Evolutionary conservation across 345 rosid genomes (phyloP).

Genomic region (Bruguiera sexangula): DNA sequence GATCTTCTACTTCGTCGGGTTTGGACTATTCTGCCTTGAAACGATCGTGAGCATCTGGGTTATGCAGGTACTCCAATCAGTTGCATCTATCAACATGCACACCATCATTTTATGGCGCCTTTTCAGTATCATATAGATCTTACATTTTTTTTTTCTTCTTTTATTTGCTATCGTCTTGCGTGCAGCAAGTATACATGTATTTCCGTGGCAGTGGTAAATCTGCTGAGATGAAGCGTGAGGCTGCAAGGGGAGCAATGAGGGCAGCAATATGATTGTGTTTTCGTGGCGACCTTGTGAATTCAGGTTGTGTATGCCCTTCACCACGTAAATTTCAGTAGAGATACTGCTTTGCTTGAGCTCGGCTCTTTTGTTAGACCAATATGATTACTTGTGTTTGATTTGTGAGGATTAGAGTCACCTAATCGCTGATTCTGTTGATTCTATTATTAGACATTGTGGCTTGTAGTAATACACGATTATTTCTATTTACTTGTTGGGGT

Average conservation of each 20-base stretch:
- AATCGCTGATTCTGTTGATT: no score
- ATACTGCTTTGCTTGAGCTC: background rate
- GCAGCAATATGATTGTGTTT: slow-evolving; percentile 21
- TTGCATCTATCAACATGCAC: background rate
- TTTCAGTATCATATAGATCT: background rate
- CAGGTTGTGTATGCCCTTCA: slow-evolving; percentile 19
- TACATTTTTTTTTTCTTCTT: no score
- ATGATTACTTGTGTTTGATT: background rate
- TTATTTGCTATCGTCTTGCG: background rate
- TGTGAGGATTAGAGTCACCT: no score
- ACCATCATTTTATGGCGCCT: background rate
- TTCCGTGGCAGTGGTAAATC: slow-evolving; percentile 37
- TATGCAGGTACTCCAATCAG: slow-evolving; percentile 21
- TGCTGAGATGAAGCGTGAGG: slow-evolving; percentile 29
- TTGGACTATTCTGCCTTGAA: slow-evolving; percentile 30
- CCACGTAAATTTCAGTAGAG: background rate
- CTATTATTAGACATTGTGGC: no score
- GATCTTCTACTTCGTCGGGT: slow-evolving; percentile 37
- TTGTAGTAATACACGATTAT: no score
- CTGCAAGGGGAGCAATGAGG: slow-evolving; percentile 36
- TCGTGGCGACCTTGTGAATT: background rate
- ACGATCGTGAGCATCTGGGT: slow-evolving; percentile 31
- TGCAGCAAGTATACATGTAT: slow-evolving; percentile 40
- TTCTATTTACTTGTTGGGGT: slow-evolving; percentile 8
- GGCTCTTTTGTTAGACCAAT: background rate